Conservation (phyloP, 352 stramenopile species). For the Stephanocyclus meneghinianus region DNA sequence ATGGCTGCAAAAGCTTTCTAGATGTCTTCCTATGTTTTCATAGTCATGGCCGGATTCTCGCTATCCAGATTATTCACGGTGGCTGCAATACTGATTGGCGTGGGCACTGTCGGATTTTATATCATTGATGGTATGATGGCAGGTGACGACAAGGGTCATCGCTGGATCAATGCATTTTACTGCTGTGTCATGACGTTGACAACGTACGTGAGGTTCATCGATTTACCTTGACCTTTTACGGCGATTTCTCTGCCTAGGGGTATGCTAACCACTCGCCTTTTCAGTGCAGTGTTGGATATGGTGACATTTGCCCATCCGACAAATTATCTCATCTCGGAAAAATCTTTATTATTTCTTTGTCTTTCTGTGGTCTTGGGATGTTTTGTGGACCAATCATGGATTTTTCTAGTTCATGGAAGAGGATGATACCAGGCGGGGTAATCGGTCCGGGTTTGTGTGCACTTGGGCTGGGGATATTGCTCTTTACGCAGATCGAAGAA, state of each 20-base stretch:
- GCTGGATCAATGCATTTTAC: slow-evolving; percentile 57
- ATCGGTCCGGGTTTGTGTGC: slow-evolving; percentile 25
- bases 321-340: slow-evolving; percentile 30
- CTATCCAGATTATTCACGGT: not conserved
- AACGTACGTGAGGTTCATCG: slow-evolving; percentile 43
- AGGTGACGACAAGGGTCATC: slow-evolving; percentile 16
- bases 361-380: slow-evolving; percentile 55
- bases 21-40: not conserved
- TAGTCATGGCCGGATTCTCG: slow-evolving; percentile 9
- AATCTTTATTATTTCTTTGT: slow-evolving; percentile 49
- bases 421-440: slow-evolving; percentile 41
- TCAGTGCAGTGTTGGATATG: slow-evolving; percentile 45
- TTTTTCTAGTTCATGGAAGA: slow-evolving; percentile 47
- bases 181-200: slow-evolving; percentile 61
- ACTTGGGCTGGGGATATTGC: slow-evolving; percentile 32
- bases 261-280: not conserved
- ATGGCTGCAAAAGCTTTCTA: too few species aligned
- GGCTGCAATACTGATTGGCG: not conserved
- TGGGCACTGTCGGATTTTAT: slow-evolving; percentile 54
- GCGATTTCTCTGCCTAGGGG: not conserved
- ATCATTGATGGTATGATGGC: slow-evolving; percentile 52
- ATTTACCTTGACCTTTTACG: not conserved
- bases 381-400: slow-evolving; percentile 60
- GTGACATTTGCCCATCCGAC: slow-evolving; percentile 60
- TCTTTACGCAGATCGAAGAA: slow-evolving; percentile 46